phyloP scores from a whole-genome alignment of 495 filamentous ascomycete genomes.

The Parmelia sp. region DNA sequence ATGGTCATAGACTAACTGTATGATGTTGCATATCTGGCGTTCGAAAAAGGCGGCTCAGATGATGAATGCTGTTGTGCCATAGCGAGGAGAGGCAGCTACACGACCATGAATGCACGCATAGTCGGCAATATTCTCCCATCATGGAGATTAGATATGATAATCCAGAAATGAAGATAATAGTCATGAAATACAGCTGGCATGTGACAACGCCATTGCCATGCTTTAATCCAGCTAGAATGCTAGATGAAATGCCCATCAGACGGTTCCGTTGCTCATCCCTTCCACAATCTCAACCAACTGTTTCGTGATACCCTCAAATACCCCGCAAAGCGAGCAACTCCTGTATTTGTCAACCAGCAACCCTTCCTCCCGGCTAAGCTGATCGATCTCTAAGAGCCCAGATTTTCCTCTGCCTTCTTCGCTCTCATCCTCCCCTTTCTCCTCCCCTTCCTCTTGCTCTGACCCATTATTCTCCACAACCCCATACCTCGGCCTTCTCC shows the following conservation, averaged over 20 bases:
- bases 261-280: background rate
- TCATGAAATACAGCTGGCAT: background rate
- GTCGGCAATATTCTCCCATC: background rate
- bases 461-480: conserved; percentile 34
- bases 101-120: conserved; percentile 3
- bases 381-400: background rate
- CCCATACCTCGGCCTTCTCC: conserved; percentile 37
- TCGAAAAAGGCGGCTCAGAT: background rate
- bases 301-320: conserved; percentile 64
- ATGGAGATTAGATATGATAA: background rate
- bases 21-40: conserved; percentile 17
- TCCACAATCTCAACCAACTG: conserved; percentile 21
- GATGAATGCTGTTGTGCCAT: background rate
- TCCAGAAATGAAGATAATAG: background rate
- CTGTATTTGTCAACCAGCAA: conserved; percentile 72
- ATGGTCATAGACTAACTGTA: conserved; percentile 50
- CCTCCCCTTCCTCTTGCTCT: conserved; percentile 29
- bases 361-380: conserved; percentile 43
- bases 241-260: background rate
- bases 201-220: background rate
- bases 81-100: background rate
- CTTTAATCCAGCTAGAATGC: background rate
- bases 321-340: conserved; percentile 63
- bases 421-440: conserved; percentile 43
- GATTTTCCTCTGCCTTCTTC: conserved; percentile 36